Conservation (phyloP, 306 rosid species). For the Malus asiatica region DNA sequence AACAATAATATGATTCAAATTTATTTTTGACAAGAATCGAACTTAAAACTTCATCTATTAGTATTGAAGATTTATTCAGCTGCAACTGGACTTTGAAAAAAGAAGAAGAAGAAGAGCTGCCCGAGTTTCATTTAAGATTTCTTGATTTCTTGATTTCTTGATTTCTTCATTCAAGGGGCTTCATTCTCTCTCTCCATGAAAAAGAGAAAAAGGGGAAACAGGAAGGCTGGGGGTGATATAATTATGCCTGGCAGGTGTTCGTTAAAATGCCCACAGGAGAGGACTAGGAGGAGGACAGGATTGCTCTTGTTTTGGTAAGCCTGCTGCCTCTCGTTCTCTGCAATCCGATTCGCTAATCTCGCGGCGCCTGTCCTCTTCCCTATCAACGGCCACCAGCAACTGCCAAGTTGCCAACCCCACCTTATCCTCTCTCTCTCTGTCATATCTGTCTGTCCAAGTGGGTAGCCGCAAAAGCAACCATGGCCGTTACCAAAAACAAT, state of each 20-base stretch:
- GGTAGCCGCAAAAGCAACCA: constrained; percentile 2
- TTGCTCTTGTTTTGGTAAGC: constrained; percentile 6
- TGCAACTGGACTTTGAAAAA: neutral
- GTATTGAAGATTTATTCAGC: too few relatives aligned
- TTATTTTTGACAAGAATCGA: accelerated
- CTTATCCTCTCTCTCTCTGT: constrained; percentile 24
- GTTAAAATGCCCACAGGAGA: constrained; percentile 1
- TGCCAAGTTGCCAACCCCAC: constrained; percentile 12
- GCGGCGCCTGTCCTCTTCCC: constrained; percentile 37
- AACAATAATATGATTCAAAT: too few relatives aligned
- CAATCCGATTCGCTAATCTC: constrained; percentile 18
- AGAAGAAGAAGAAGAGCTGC: neutral
- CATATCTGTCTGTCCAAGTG: constrained; percentile 17
- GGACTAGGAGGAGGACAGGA: neutral
- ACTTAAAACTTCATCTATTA: too few relatives aligned
- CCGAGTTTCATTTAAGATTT: neutral
- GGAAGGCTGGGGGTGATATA: neutral
- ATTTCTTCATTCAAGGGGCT: too few relatives aligned
- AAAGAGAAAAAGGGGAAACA: neutral
- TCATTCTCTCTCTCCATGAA: neutral
- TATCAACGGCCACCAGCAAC: constrained; percentile 14
- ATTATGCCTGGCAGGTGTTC: neutral
- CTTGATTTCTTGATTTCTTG: neutral
- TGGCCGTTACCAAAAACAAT: neutral
- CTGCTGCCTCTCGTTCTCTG: neutral